phyloP scores from a whole-genome alignment of 2,329 filamentous ascomycete genomes.

The Parastagonospora avenae region DNA sequence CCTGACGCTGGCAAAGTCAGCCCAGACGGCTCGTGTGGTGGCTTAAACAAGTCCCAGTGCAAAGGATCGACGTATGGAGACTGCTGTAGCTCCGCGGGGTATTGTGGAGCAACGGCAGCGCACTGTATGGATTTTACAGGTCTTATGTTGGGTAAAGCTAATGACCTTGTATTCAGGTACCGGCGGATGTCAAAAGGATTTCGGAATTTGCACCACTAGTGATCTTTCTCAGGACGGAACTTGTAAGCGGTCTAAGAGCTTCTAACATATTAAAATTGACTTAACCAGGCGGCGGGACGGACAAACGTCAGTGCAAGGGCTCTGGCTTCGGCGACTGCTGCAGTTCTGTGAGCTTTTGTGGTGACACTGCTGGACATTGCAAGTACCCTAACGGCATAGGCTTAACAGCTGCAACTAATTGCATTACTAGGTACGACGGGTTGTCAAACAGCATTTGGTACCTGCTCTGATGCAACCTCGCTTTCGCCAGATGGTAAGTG shows the following conservation, averaged over 20 bases:
- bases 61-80: conserved; percentile 8
- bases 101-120: conserved; percentile 5
- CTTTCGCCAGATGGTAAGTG: conserved; percentile 11
- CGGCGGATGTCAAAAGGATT: conserved; percentile 3
- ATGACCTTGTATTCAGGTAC: too few species aligned
- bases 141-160: too few species aligned
- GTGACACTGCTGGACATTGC: not conserved
- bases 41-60: conserved; percentile 2
- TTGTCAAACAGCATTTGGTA: too few species aligned
- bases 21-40: conserved; percentile 11
- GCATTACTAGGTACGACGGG: too few species aligned
- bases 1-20: conserved; percentile 1
- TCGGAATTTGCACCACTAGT: conserved; percentile 5
- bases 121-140: conserved; percentile 1
- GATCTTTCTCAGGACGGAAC: not conserved
- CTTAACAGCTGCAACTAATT: too few species aligned
- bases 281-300: conserved; percentile 2
- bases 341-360: not conserved
- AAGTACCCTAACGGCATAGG: too few species aligned
- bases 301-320: conserved; percentile 3
- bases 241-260: too few species aligned
- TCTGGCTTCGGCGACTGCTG: not conserved
- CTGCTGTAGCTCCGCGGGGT: conserved; percentile 8
- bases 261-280: too few species aligned
- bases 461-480: too few species aligned